These are phyloP conservation scores for Lecanoromycetidae sp. DNA, from an alignment of 2,329 filamentous ascomycete species.

Conservation along the genomic window DNA sequence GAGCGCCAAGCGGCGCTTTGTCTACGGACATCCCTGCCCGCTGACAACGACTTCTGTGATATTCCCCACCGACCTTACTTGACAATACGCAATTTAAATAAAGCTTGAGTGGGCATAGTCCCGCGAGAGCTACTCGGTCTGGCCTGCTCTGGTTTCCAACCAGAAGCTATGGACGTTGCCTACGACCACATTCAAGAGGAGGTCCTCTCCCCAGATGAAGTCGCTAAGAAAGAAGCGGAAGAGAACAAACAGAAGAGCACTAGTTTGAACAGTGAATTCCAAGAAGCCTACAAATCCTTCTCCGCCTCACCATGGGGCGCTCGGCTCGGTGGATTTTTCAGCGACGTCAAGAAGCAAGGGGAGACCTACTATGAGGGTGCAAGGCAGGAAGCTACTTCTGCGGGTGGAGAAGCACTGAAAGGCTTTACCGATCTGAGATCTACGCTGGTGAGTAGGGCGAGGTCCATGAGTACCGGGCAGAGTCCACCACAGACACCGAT, in stretches of 20 bases:
- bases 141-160: neutral
- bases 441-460: slow-evolving; percentile 59
- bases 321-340: slow-evolving; percentile 75
- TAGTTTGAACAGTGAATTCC: slow-evolving; percentile 73
- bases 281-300: slow-evolving; percentile 91
- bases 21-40: too few relatives aligned
- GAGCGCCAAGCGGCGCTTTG: neutral
- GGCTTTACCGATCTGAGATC: slow-evolving; percentile 61
- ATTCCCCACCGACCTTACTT: too few relatives aligned
- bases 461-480: slow-evolving; percentile 54
- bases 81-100: too few relatives aligned
- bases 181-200: slow-evolving; percentile 96
- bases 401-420: slow-evolving; percentile 69
- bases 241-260: slow-evolving; percentile 39
- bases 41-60: too few relatives aligned
- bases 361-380: slow-evolving; percentile 78
- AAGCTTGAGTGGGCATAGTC: neutral
- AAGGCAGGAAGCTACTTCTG: slow-evolving; percentile 66
- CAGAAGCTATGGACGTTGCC: slow-evolving; percentile 72
- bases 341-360: slow-evolving; percentile 87
- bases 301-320: slow-evolving; percentile 85
- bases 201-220: slow-evolving; percentile 43
- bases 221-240: slow-evolving; percentile 33
- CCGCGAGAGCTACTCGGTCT: neutral
- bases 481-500: slow-evolving; percentile 21